phyloP scores from a whole-genome alignment of 1,284 basidiomycete genomes.

The Wolfiporia cocos region DNA sequence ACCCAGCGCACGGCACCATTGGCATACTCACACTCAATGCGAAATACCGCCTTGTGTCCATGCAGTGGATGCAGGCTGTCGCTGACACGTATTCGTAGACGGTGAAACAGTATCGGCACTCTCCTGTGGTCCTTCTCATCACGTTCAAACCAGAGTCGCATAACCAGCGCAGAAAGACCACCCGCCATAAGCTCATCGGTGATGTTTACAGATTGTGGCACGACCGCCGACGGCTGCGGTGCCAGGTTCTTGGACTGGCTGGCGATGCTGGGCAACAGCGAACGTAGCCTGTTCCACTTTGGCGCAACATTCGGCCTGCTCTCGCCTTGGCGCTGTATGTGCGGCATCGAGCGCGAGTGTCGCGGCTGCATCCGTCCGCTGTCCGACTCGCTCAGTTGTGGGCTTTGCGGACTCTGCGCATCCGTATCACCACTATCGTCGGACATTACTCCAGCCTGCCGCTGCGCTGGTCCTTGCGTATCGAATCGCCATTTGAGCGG shows the following conservation, averaged over 20 bases:
- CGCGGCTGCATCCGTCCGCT: constrained; percentile 25
- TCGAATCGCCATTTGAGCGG: constrained; percentile 50
- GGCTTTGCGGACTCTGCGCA: constrained; percentile 23
- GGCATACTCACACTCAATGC: constrained; percentile 96
- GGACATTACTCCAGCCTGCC: background rate
- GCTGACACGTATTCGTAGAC: constrained; percentile 78
- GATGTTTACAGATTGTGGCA: constrained; percentile 60
- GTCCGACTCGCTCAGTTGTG: constrained; percentile 15
- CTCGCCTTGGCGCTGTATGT: constrained; percentile 28
- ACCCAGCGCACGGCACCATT: constrained; percentile 96
- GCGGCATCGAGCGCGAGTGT: constrained; percentile 41
- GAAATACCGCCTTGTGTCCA: constrained; percentile 77
- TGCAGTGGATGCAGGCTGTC: constrained; percentile 83
- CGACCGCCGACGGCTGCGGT: constrained; percentile 38
- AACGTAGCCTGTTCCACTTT: constrained; percentile 59
- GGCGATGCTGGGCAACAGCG: constrained; percentile 53
- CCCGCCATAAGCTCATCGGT: constrained; percentile 83
- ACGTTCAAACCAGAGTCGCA: constrained; percentile 87
- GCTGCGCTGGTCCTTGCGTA: constrained; percentile 24
- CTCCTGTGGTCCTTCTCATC: constrained; percentile 85
- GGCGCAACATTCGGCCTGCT: constrained; percentile 17
- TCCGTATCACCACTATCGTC: constrained; percentile 22
- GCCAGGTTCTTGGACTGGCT: constrained; percentile 36
- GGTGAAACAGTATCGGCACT: constrained; percentile 85
- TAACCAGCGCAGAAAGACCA: constrained; percentile 76